Evolutionary conservation across 139 green algal species (phyloP), one percentile per base, ranked within the genome.

Genomic region (Chlamydomonas sp.): DNA sequence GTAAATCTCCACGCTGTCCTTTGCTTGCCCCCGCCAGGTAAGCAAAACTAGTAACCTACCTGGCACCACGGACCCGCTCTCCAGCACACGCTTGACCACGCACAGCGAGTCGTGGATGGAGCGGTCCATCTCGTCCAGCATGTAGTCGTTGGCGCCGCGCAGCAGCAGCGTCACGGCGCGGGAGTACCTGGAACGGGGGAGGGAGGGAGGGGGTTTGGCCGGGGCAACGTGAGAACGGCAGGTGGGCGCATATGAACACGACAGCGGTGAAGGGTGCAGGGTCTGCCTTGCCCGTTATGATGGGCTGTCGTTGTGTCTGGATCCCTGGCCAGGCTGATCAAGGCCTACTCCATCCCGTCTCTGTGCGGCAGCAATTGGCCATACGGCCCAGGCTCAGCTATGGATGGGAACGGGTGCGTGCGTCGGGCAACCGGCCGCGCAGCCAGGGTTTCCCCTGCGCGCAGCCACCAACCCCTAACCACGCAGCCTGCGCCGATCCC

Each of bases 51-150:
- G 31, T 49, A 49, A 49, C 31, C 31, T 80, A 97, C 95, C 96
- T 79, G 96, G 93, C 68, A 99, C 97, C 17, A 99, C 97, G 4
- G 68, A 91, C 17, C 97, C 97, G 72, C 93, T 98, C 92, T 99
- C 98, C 75, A 99, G 93, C 77, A 99, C 97, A 18, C 97, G 95
- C 95, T 99, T 99, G 59, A 99, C 97, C 64, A 99, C 96, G 91
- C 97, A 99, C 85, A 99, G 93, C 57, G 98, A 96, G 89, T 99
- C 98, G 89, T 99, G 98, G 78, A 99, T 89, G 5, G 95, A 97
- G 78, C 98, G 93, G 90, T 99, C 98, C 94, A 99, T 98, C 93
- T 99, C 98, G 91, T 99, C 98, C 61, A 99, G 94, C 95, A 99
- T 97, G 95, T 98, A 99, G 91, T 99, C 98, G 90, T 99, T 99